These are phyloP conservation scores for Suillus ampliporus DNA, from an alignment of 768 basidiomycete genomes.

Conservation along the genomic window DNA sequence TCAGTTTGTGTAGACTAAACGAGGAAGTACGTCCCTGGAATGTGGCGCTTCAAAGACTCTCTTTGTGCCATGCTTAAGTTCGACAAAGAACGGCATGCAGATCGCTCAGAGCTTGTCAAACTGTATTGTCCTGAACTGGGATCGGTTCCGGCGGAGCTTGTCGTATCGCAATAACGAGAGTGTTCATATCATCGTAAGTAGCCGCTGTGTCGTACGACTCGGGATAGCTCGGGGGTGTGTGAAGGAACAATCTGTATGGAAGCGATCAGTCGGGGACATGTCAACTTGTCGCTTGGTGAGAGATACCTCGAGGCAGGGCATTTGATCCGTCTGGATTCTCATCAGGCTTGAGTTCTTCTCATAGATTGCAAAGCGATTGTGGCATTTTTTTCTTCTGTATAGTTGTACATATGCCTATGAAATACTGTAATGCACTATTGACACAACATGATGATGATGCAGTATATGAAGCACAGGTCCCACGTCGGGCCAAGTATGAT, in stretches of 20 bases:
- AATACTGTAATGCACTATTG: constrained; percentile 40
- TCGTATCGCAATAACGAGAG: constrained; percentile 5
- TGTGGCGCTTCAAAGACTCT: constrained; percentile 3
- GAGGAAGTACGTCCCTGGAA: background rate
- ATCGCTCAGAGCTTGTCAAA: background rate
- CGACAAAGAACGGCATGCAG: constrained; percentile 13
- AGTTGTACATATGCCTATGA: constrained; percentile 42
- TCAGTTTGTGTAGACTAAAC: constrained; percentile 29
- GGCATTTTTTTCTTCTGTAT: constrained; percentile 33
- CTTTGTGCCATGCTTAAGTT: background rate
- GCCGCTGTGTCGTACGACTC: background rate
- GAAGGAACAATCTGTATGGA: background rate
- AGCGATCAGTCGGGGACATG: background rate
- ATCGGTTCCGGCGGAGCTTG: constrained; percentile 23
- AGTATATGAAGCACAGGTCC: constrained; percentile 13
- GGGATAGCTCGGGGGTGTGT: background rate
- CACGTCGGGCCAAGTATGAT: constrained; percentile 11
- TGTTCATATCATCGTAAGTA: background rate
- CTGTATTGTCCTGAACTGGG: constrained; percentile 8
- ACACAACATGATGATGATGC: constrained; percentile 41
- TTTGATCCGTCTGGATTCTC: background rate
- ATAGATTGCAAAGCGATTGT: constrained; percentile 24
- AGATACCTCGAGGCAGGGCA: background rate
- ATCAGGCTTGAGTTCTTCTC: background rate
- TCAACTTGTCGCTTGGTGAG: background rate